Base-by-base conservation (phyloP, 257 asterid species). In the Linderniella brevidens region DNA sequence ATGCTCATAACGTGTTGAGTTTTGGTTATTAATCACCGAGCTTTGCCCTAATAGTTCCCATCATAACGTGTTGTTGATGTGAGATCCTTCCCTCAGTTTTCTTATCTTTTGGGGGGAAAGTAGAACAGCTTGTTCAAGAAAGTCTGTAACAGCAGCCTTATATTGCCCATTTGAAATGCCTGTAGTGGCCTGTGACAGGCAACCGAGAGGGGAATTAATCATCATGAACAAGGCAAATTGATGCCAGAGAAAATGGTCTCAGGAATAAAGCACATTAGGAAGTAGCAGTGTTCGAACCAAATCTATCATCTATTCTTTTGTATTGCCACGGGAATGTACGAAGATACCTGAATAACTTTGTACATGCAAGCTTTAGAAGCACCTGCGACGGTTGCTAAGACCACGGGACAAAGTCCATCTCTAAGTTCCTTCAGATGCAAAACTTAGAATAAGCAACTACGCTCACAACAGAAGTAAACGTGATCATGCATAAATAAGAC, bases 291-390 rank as follows among this genome's bases (percentile, higher is more conserved):
- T n/a, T n/a, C n/a, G n/a, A n/a, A n/a, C n/a, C n/a, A n/a, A n/a
- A n/a, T n/a, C n/a, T n/a, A n/a, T n/a, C n/a, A n/a, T n/a, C n/a
- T n/a, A 9, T 41, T 41, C 18, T 46, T 42, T 11, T 37, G n/a
- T 20, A n/a, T 39, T 13, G 15, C 13, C 16, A 52, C 32, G 57
- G 19, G 39, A 25, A 59, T 29, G 9, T 15, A 37, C 48, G 41
- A 46, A 16, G 41, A 52, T 68, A 82, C 97, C 94, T 86, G 86
- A 53, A 86, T 79, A 70, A 76, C 66, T 73, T 86, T 86, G 64
- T 82, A 79, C 92, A 86, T 66, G 71, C 94, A 86, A 51, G 94
- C 94, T 68, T 82, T 85, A 20, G 94, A 86, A 63, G 92, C 97
- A 58, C 93, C 97, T 54, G 92, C 71, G 53, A 75, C 53, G 47